Evolutionary conservation across 2,329 filamentous ascomycete species (phyloP).

Genomic region (Cladosporium cucumerinum): DNA sequence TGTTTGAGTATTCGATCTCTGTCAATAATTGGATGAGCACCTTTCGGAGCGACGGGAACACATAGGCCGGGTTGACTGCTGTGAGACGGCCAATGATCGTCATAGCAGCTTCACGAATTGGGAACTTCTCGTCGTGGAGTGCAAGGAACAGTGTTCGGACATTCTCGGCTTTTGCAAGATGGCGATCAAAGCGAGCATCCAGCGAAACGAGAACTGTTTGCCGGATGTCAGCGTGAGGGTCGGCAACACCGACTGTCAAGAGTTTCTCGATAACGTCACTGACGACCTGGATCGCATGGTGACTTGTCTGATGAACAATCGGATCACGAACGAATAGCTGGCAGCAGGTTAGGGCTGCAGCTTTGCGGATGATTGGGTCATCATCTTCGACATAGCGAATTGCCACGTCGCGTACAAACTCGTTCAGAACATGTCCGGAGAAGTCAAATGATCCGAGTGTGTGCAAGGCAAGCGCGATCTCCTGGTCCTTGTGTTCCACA

Average conservation of each 20-base stretch:
- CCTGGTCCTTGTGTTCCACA: conserved; percentile 75
- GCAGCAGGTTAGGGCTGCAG: conserved; percentile 92
- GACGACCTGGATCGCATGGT: conserved; percentile 94
- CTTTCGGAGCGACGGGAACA: conserved; percentile 92
- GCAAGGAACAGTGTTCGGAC: conserved; percentile 93
- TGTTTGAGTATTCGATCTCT: conserved; percentile 93
- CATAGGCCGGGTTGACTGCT: conserved; percentile 89
- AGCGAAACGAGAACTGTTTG: conserved; percentile 83
- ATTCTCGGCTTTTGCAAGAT: conserved; percentile 96
- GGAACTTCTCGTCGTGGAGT: conserved; percentile 89
- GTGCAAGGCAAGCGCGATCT: conserved; percentile 89
- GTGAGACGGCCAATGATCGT: conserved; percentile 93
- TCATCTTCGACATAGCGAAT: conserved; percentile 98
- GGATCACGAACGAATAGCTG: conserved; percentile 96
- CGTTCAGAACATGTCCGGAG: conserved; percentile 84
- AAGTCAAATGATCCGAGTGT: conserved; percentile 99
- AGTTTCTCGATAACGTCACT: conserved; percentile 97
- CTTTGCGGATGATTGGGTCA: conserved; percentile 87
- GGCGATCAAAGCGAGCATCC: conserved; percentile 89
- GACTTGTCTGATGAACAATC: conserved; percentile 96
- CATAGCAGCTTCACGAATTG: conserved; percentile 90
- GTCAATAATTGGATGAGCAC: conserved; percentile 94
- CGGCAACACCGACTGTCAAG: conserved; percentile 88
- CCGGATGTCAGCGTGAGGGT: conserved; percentile 82
- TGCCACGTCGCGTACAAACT: conserved; percentile 96